Evolutionary conservation across 805 yeast species (phyloP).

Genomic region (Limtongia smithiae): DNA sequence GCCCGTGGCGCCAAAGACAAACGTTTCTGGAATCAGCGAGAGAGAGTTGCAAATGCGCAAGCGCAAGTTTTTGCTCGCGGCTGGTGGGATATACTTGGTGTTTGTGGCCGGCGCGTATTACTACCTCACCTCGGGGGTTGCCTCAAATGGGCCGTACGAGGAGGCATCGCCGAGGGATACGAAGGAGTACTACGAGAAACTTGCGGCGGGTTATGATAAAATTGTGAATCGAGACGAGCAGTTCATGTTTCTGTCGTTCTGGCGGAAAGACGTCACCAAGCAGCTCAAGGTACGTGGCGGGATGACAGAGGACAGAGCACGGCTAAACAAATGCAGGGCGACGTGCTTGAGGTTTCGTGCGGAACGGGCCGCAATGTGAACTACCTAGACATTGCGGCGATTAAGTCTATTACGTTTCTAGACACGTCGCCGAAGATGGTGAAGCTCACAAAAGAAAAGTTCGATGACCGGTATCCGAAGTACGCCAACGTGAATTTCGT

Average conservation of each 20-base stretch:
- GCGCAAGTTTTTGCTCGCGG: constrained; percentile 18
- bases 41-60: constrained; percentile 13
- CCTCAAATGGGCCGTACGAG: constrained; percentile 27
- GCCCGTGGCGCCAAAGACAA: neutral
- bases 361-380: constrained; percentile 94
- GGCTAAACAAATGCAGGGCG: constrained; percentile 79
- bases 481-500: constrained; percentile 78
- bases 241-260: constrained; percentile 55
- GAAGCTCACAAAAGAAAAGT: constrained; percentile 70
- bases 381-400: constrained; percentile 46
- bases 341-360: constrained; percentile 88
- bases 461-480: constrained; percentile 60
- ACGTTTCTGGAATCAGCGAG: neutral
- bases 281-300: constrained; percentile 16
- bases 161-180: constrained; percentile 76
- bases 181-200: constrained; percentile 68
- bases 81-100: constrained; percentile 13
- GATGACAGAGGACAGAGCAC: constrained; percentile 45
- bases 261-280: constrained; percentile 46
- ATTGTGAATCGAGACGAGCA: constrained; percentile 74
- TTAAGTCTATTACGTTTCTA: constrained; percentile 74
- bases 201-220: constrained; percentile 77
- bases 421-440: constrained; percentile 88
- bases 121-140: constrained; percentile 5
- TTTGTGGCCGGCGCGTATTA: constrained; percentile 23